Percentiles rank a stretch among this genome's conserved stretches.
These are phyloP conservation scores for Emergomyces orientalis DNA, from an alignment of 2,329 filamentous ascomycete species.

Conservation along the genomic window DNA sequence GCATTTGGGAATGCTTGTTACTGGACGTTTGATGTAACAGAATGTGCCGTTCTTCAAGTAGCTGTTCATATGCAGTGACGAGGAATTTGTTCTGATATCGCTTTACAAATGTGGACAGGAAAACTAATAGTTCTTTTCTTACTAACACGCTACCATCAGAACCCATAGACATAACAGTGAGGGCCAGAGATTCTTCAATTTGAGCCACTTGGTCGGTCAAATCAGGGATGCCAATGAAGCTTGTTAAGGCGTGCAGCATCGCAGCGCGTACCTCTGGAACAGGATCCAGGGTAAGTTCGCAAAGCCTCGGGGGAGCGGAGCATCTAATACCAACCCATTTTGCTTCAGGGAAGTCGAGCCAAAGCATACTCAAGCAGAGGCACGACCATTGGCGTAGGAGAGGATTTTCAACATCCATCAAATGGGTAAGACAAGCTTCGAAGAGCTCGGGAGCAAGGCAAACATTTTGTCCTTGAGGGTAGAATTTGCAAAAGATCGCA, in stretches of 20 bases:
- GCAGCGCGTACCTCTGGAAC: conserved; percentile 89
- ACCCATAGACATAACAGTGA: conserved; percentile 81
- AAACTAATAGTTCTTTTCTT: conserved; percentile 83
- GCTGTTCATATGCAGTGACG: conserved; percentile 82
- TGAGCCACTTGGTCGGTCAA: conserved; percentile 82
- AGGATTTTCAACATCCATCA: conserved; percentile 78
- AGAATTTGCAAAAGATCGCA: conserved; percentile 92
- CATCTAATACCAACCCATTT: conserved; percentile 94
- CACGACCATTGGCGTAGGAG: conserved; percentile 91
- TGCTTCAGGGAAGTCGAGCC: conserved; percentile 81
- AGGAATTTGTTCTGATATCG: conserved; percentile 89
- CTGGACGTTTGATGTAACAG: conserved; percentile 40
- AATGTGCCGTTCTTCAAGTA: conserved; percentile 72
- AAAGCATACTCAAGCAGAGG: conserved; percentile 88
- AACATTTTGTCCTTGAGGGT: conserved; percentile 82
- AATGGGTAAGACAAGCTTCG: conserved; percentile 72
- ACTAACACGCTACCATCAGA: conserved; percentile 92
- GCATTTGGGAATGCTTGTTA: conserved; percentile 22
- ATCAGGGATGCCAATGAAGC: conserved; percentile 87
- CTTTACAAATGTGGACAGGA: conserved; percentile 82
- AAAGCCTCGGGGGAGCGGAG: conserved; percentile 71
- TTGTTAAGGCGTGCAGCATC: conserved; percentile 87
- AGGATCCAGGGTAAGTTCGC: conserved; percentile 70
- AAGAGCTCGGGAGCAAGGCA: conserved; percentile 88
- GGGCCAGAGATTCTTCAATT: conserved; percentile 83